Evolutionary conservation across 2,329 filamentous ascomycete species (phyloP).

Genomic region (Didymella segeticola): DNA sequence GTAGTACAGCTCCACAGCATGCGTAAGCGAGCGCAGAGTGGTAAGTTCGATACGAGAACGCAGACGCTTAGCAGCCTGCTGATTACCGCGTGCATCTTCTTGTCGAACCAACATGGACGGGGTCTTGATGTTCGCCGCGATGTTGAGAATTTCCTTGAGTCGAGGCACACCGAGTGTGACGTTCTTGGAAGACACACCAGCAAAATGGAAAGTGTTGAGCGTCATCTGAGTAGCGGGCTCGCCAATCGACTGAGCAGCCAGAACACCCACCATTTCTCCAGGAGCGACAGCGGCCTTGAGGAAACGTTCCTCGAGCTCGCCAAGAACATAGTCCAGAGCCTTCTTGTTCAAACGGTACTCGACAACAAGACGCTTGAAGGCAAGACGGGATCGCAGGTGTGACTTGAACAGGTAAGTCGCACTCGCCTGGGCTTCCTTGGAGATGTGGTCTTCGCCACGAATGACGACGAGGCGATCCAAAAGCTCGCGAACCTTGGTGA

Average conservation of each 20-base stretch:
- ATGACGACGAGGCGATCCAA: slow-evolving; percentile 83
- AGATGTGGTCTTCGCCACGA: slow-evolving; percentile 82
- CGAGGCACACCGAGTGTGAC: slow-evolving; percentile 98
- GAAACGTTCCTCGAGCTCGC: slow-evolving; percentile 89
- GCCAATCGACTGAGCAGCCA: slow-evolving; percentile 97
- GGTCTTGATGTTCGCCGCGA: slow-evolving; percentile 98
- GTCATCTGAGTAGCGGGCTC: slow-evolving; percentile 99
- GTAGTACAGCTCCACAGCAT: slow-evolving; percentile 95
- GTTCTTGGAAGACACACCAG: slow-evolving; percentile 99
- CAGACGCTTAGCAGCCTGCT: slow-evolving; percentile 83
- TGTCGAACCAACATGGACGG: slow-evolving; percentile 95
- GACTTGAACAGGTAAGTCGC: slow-evolving; percentile 93
- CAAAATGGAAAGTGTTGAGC: slow-evolving; percentile 99
- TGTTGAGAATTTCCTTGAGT: slow-evolving; percentile 98
- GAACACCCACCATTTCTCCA: slow-evolving; percentile 97
- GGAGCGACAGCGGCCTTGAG: slow-evolving; percentile 84
- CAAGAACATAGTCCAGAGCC: slow-evolving; percentile 89
- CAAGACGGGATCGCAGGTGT: slow-evolving; percentile 83
- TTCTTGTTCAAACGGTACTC: slow-evolving; percentile 86
- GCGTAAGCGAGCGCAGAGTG: slow-evolving; percentile 87
- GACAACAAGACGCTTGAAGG: slow-evolving; percentile 90
- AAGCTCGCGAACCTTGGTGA: slow-evolving; percentile 77
- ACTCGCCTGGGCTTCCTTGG: slow-evolving; percentile 83
- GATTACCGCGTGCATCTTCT: slow-evolving; percentile 64
- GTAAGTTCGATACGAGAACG: slow-evolving; percentile 94